These are phyloP conservation scores for Haberlea rhodopensis DNA, from an alignment of 257 asterid genomes.

Conservation along the genomic window DNA sequence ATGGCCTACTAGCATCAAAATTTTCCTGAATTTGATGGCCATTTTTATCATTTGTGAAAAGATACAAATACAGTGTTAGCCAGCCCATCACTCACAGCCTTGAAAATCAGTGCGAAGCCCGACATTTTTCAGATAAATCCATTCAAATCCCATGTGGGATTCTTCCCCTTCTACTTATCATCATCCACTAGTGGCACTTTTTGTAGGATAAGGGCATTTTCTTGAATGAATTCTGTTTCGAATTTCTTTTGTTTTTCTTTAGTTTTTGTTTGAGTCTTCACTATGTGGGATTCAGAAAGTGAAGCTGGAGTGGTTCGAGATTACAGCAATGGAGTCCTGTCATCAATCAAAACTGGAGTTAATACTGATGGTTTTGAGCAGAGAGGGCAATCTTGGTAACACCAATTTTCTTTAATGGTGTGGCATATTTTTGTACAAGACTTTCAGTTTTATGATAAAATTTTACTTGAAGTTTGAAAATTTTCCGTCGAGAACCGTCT, in stretches of 20 bases:
- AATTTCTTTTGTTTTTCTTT: constrained; percentile 3
- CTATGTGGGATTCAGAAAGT: constrained; percentile 88
- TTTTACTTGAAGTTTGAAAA: too few relatives aligned
- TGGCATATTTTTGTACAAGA: not conserved
- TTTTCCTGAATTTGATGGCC: constrained; percentile 1
- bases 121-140: constrained; percentile 67
- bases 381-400: constrained; percentile 77
- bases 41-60: constrained; percentile 25
- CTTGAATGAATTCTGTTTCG: constrained; percentile 20
- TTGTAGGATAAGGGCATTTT: constrained; percentile 17
- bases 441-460: not conserved
- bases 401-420: not conserved
- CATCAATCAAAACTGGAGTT: constrained; percentile 52
- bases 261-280: constrained; percentile 1
- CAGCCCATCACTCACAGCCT: constrained; percentile 74
- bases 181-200: constrained; percentile 22
- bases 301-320: constrained; percentile 61
- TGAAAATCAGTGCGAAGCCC: constrained; percentile 43
- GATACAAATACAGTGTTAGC: constrained; percentile 39
- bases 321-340: constrained; percentile 61
- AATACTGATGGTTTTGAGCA: constrained; percentile 83
- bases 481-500: too few relatives aligned
- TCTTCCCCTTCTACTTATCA: constrained; percentile 30
- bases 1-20: too few relatives aligned
- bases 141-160: constrained; percentile 70